Percentiles rank a stretch among this genome's conserved stretches.
Conservation (phyloP, 2,329 filamentous ascomycete species). For the Capronia americana region DNA sequence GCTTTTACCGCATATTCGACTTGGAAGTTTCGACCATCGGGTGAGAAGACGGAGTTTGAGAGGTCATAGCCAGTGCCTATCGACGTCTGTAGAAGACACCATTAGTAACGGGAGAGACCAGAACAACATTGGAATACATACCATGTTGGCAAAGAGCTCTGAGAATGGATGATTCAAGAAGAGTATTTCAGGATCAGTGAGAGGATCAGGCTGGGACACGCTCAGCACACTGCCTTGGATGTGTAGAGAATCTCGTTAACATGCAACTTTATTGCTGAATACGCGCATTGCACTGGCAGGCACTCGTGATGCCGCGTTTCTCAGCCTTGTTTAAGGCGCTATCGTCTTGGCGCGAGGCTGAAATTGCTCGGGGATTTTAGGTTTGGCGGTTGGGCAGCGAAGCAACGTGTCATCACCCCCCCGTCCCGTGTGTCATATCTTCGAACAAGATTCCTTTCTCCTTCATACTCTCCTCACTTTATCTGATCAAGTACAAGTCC, state of each 20-base stretch:
- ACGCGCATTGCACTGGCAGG: background rate
- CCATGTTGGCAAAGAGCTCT: slow-evolving; percentile 5
- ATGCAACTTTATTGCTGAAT: background rate
- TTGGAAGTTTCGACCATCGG: slow-evolving; percentile 98
- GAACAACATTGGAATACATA: background rate
- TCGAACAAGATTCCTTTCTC: slow-evolving; percentile 4
- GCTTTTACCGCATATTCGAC: slow-evolving; percentile 98
- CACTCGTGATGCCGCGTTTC: slow-evolving; percentile 4
- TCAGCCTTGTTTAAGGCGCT: slow-evolving; percentile 1
- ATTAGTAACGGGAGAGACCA: slow-evolving; percentile 10
- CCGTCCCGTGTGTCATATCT: slow-evolving; percentile 11
- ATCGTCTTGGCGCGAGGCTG: slow-evolving; percentile 11
- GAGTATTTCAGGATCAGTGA: background rate
- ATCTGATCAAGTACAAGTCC: background rate
- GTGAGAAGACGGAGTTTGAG: slow-evolving; percentile 99
- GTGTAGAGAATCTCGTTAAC: background rate
- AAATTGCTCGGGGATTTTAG: slow-evolving; percentile 9
- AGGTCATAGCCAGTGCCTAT: slow-evolving; percentile 99
- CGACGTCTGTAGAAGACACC: slow-evolving; percentile 72
- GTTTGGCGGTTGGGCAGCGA: slow-evolving; percentile 21
- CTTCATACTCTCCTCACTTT: slow-evolving; percentile 2
- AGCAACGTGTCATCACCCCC: slow-evolving; percentile 19
- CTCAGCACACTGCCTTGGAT: background rate
- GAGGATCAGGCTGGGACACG: background rate
- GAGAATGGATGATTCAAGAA: background rate